These are phyloP conservation scores for Hebeloma cylindrosporum DNA, from an alignment of 768 basidiomycete species.

Conservation along the genomic window DNA sequence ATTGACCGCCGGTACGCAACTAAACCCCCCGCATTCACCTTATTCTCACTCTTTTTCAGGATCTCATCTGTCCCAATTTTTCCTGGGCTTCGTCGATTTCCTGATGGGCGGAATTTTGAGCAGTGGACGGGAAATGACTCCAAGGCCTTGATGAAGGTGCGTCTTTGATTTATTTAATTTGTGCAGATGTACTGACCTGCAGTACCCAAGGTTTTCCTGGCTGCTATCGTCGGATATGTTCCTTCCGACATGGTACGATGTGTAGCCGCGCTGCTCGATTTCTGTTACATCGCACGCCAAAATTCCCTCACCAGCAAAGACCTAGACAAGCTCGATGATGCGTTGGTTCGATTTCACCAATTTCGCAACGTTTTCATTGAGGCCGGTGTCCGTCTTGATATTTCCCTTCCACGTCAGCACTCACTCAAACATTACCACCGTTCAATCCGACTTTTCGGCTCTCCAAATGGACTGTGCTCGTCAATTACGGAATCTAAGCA, in stretches of 20 bases:
- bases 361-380: slow-evolving; percentile 25
- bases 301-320: slow-evolving; percentile 15
- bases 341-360: slow-evolving; percentile 27
- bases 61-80: slow-evolving; percentile 24
- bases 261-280: slow-evolving; percentile 28
- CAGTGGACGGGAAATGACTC: slow-evolving; percentile 32
- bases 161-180: not conserved
- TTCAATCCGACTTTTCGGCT: slow-evolving; percentile 19
- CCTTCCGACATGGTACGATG: slow-evolving; percentile 27
- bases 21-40: not conserved
- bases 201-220: slow-evolving; percentile 32
- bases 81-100: slow-evolving; percentile 22
- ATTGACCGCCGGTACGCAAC: slow-evolving; percentile 36
- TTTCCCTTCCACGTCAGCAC: slow-evolving; percentile 26
- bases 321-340: slow-evolving; percentile 10
- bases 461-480: slow-evolving; percentile 28
- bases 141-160: slow-evolving; percentile 30
- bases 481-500: no score
- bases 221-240: slow-evolving; percentile 31
- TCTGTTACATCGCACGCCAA: slow-evolving; percentile 27
- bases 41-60: slow-evolving; percentile 1
- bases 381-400: slow-evolving; percentile 9
- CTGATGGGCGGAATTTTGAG: slow-evolving; percentile 20
- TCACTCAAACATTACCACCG: slow-evolving; percentile 19
- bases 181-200: not conserved